Evolutionary conservation across 768 basidiomycete genomes (phyloP).

Genomic region (Suillus clintonianus): DNA sequence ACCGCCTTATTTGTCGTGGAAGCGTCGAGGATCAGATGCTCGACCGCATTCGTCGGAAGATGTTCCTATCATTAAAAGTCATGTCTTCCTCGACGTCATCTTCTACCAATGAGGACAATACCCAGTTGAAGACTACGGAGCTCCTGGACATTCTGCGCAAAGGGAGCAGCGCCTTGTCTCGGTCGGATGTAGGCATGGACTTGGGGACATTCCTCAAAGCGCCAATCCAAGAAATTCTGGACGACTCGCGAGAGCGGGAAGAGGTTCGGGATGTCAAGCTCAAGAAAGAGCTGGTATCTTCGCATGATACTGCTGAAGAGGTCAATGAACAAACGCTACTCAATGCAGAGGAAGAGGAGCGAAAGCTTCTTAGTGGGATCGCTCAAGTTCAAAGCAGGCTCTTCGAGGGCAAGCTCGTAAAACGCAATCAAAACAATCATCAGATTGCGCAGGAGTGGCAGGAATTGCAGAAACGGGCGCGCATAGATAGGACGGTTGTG

Average conservation of each 20-base stretch:
- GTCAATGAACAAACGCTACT: constrained; percentile 28
- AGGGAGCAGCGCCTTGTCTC: constrained; percentile 56
- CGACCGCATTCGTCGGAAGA: constrained; percentile 68
- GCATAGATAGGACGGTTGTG: constrained; percentile 40
- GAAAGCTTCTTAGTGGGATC: constrained; percentile 50
- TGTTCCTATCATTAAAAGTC: constrained; percentile 65
- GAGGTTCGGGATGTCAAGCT: constrained; percentile 45
- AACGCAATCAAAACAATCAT: constrained; percentile 34
- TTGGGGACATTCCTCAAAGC: constrained; percentile 47
- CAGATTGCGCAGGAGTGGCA: constrained; percentile 50
- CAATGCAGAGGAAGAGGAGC: constrained; percentile 58
- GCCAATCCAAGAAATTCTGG: constrained; percentile 44
- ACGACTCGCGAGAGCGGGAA: constrained; percentile 46
- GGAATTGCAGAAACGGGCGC: constrained; percentile 46
- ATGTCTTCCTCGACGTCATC: constrained; percentile 45
- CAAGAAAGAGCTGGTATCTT: constrained; percentile 37
- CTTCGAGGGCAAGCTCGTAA: constrained; percentile 54
- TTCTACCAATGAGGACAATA: constrained; percentile 20
- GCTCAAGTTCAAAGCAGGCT: constrained; percentile 59
- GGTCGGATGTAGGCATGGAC: constrained; percentile 39
- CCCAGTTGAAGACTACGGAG: constrained; percentile 43
- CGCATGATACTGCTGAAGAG: constrained; percentile 17
- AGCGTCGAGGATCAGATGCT: constrained; percentile 80
- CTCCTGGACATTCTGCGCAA: constrained; percentile 58
- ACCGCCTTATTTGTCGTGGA: constrained; percentile 66